Conservation (phyloP, 2,329 filamentous ascomycete genomes). For the Fusarium nanum region DNA sequence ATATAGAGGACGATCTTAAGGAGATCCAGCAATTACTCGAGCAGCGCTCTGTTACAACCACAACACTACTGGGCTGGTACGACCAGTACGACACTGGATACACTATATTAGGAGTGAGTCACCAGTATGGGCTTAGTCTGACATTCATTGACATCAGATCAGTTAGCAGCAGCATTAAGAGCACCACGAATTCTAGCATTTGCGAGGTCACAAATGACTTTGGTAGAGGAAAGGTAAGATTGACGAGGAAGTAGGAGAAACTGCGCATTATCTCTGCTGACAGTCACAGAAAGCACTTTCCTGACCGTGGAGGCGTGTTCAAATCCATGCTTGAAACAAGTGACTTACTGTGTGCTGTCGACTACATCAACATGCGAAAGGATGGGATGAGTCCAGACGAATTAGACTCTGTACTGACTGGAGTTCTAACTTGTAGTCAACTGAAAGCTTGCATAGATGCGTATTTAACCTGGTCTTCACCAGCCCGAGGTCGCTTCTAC, state of each 20-base stretch:
- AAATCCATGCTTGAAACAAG: rapidly evolving
- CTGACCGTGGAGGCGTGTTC: rapidly evolving
- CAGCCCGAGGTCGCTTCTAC: rapidly evolving
- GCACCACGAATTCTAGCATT: not conserved
- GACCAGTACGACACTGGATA: not conserved
- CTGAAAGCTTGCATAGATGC: not conserved
- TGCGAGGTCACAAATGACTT: not conserved
- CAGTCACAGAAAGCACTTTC: not conserved
- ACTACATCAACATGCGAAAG: not conserved
- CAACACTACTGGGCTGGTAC: not conserved
- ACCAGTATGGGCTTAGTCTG: rapidly evolving
- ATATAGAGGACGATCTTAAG: rapidly evolving
- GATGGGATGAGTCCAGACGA: not conserved
- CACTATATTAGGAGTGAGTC: constrained; percentile 9
- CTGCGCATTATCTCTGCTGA: not conserved
- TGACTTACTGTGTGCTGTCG: not conserved
- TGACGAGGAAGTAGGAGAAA: rapidly evolving
- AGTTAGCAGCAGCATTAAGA: not conserved
- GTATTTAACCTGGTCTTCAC: rapidly evolving
- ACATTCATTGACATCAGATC: rapidly evolving
- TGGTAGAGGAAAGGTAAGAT: not conserved
- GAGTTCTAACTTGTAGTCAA: rapidly evolving
- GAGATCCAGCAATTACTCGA: not conserved
- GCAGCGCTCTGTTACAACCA: not conserved
- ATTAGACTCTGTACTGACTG: rapidly evolving